Base-by-base conservation (phyloP, 78 protist genomes). In the Dictyostelium purpureum region DNA sequence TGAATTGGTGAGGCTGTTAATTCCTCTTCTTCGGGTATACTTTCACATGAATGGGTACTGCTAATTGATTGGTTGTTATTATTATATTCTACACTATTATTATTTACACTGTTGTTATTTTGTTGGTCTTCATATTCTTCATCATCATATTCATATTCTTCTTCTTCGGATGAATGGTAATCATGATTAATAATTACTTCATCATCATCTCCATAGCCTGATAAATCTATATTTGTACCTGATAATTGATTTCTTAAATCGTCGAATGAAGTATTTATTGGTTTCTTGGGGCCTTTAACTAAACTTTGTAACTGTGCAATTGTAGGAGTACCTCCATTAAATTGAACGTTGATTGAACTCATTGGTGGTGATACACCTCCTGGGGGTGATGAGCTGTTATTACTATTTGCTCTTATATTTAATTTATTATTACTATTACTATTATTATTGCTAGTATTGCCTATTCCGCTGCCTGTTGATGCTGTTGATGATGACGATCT, bases 181-280 rank as follows among this genome's bases (percentile, higher is more conserved):
- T 54, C 90, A 28, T 65, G 45, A 12, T 83, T 83, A 1, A 83
- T 83, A 9, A 83, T 42, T 18, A 83, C 90, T 31, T 83, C 90
- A 31, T 67, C 92, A 33, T 73, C 80, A 26, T 45, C 47, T 11
- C 67, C 89, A 14, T 16, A 10, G n/a, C n/a, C n/a, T 47, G 52
- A 47, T 14, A 66, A 80, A 35, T 80, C 89, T 38, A 75, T 75
- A 35, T 24, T 75, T 47, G 81, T 33, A 0, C 19, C 28, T 51
- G 47, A 26, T 51, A 75, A 35, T 35, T 75, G 81, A 51, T 38
- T 2, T 33, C 35, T 47, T 28, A 75, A 52, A 75, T 75, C 81
- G 19, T 75, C 81, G 19, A 75, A 19, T 6, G 65, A 54, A 11
- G 33, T 2, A 70, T 49, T 45, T 7, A 47, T 24, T 38, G 33